A percentile compares a stretch with the other conserved stretches of the same genome.
These are phyloP conservation scores for Hortiboletus flavorubellus DNA, from an alignment of 768 basidiomycete species.

Conservation along the genomic window DNA sequence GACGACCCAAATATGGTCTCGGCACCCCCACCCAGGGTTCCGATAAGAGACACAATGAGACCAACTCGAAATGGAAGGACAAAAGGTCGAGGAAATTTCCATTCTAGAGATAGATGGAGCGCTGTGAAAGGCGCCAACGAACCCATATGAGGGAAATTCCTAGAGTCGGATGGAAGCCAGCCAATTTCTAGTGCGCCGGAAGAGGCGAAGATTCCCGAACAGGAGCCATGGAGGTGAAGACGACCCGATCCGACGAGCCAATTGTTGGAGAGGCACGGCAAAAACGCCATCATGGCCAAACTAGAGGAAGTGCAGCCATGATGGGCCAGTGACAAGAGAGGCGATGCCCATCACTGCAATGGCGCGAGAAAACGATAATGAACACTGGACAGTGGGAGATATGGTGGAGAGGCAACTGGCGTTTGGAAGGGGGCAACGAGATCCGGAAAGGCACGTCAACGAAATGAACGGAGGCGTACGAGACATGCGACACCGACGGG, in stretches of 20 bases:
- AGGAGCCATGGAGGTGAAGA: not conserved
- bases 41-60: slow-evolving; percentile 10
- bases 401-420: not conserved
- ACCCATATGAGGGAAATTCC: no score
- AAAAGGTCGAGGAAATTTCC: slow-evolving; percentile 10
- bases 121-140: not conserved
- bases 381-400: slow-evolving; percentile 1
- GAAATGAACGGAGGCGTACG: not conserved
- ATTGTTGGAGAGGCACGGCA: slow-evolving; percentile 1
- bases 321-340: not conserved
- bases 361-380: not conserved
- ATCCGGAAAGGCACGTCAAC: slow-evolving; percentile 9
- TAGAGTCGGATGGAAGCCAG: slow-evolving; percentile 1
- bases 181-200: not conserved
- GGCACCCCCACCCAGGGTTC: not conserved
- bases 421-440: not conserved
- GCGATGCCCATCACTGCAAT: not conserved
- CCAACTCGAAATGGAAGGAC: slow-evolving; percentile 12
- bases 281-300: not conserved
- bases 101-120: slow-evolving; percentile 12
- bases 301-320: not conserved
- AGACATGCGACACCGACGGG: slow-evolving; percentile 7
- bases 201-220: slow-evolving; percentile 5
- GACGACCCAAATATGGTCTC: not conserved
- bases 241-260: slow-evolving; percentile 4